Base-by-base conservation (phyloP, 2,329 filamentous ascomycete genomes). In the Kalaharituber pfeilii region DNA sequence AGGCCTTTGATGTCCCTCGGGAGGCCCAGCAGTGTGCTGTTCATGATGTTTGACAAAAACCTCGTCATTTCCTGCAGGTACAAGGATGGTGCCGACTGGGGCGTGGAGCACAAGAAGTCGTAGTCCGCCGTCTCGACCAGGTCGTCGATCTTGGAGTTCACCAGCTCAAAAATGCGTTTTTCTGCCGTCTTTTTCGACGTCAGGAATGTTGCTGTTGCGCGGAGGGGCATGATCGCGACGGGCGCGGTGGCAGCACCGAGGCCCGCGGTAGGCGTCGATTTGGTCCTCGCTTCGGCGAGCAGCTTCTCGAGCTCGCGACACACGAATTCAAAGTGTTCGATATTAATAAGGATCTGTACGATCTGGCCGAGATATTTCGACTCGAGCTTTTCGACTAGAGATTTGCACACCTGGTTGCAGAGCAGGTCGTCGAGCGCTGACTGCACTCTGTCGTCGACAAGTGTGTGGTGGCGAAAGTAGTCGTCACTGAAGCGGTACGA, bases 71-170 rank as follows among this genome's bases (percentile, higher is more conserved):
- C 94, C 66, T 91, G 83, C 80, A 98, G 94, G 69, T 98, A 98
- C 62, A 82, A 88, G 67, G 84, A 91, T 1, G 88, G 85, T 63
- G 91, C 84, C 0, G 73, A 72, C 18, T 81, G 78, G 24, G 78
- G 71, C 5, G 74, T 77, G 3, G 75, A 72, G 6, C 76, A 73
- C 68, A 76, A 78, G 82, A 91, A 98, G 67, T 96, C 86, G 66
- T 98, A 98, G 69, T 98, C 91, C 28, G 91, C 89, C 0, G 88
- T 96, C 63, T 95, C 89, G 53, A 98, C 84, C 9, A 98, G 76
- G 66, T 98, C 91, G 65, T 96, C 89, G 63, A 98, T 96, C 72
- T 98, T 98, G 55, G 85, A 93, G 70, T 98, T 96, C 59, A 98
- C 91, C 0, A 98, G 77, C 69, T 98, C 93, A 65, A 98, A 98